These are phyloP conservation scores for Skeletonema grethae DNA, from an alignment of 108 stramenopile species.

Conservation along the genomic window DNA sequence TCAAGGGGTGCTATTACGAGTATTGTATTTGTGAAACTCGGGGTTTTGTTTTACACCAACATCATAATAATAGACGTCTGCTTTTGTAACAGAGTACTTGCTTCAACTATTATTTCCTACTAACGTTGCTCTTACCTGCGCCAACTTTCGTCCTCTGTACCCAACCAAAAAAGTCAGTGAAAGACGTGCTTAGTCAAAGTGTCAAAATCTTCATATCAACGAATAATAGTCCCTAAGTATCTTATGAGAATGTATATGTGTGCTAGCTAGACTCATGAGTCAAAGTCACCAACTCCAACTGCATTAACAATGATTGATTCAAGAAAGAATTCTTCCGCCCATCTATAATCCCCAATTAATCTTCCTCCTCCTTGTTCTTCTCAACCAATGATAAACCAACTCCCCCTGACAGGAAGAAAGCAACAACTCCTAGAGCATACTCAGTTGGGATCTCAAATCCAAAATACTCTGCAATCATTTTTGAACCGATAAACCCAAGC, in stretches of 20 bases:
- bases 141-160: no score
- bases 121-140: no score
- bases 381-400: slow-evolving; percentile 61
- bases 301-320: background rate
- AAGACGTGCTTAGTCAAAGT: background rate
- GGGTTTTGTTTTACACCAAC: background rate
- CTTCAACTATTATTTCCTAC: background rate
- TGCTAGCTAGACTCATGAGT: background rate
- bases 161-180: background rate
- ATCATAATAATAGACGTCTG: background rate
- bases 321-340: background rate
- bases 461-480: slow-evolving; percentile 92
- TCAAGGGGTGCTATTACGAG: background rate
- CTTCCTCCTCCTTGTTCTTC: slow-evolving; percentile 45
- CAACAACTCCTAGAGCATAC: slow-evolving; percentile 73
- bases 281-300: background rate
- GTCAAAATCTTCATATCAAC: background rate
- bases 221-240: background rate
- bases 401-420: slow-evolving; percentile 66
- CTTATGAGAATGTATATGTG: background rate
- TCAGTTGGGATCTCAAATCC: slow-evolving; percentile 69
- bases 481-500: slow-evolving; percentile 90
- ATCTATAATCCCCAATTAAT: background rate
- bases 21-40: background rate
- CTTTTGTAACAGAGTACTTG: background rate